A percentile compares a stretch with the other conserved stretches of the same genome.
Conservation (phyloP, 176 grass and related monocot genomes). For the Carex littledalei region DNA sequence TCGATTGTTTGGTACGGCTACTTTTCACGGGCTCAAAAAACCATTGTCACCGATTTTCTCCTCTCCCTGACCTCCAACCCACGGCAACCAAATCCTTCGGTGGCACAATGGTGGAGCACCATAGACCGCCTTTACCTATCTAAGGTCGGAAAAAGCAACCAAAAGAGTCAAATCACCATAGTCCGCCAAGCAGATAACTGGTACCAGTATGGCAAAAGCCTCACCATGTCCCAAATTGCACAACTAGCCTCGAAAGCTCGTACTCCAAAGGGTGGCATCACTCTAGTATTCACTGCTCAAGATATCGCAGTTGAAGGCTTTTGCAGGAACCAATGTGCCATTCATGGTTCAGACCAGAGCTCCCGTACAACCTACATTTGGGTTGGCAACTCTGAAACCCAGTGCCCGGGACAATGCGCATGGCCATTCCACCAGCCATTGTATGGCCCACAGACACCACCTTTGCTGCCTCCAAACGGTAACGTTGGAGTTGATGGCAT, state of each 20-base stretch:
- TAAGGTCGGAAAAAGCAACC: background rate
- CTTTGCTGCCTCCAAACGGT: constrained; percentile 52
- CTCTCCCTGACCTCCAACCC: constrained; percentile 13
- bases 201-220: constrained; percentile 42
- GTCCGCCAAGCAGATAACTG: constrained; percentile 24
- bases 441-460: constrained; percentile 69
- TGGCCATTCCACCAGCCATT: constrained; percentile 81
- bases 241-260: constrained; percentile 29
- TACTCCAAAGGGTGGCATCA: constrained; percentile 29
- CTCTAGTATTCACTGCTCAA: constrained; percentile 58
- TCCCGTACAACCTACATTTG: constrained; percentile 36
- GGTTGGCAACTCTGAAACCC: constrained; percentile 60
- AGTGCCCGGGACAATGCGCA: constrained; percentile 74
- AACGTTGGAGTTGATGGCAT: constrained; percentile 63
- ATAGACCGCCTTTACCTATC: constrained; percentile 35
- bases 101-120: constrained; percentile 38
- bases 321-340: constrained; percentile 73
- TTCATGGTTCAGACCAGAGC: constrained; percentile 32
- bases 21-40: constrained; percentile 24
- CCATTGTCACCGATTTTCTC: constrained; percentile 34
- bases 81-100: constrained; percentile 20
- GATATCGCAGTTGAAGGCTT: constrained; percentile 76
- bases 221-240: constrained; percentile 44
- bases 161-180: constrained; percentile 2
- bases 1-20: constrained; percentile 35